Evolutionary conservation across 768 basidiomycete genomes (phyloP).

Genomic region (Amanita muscaria): DNA sequence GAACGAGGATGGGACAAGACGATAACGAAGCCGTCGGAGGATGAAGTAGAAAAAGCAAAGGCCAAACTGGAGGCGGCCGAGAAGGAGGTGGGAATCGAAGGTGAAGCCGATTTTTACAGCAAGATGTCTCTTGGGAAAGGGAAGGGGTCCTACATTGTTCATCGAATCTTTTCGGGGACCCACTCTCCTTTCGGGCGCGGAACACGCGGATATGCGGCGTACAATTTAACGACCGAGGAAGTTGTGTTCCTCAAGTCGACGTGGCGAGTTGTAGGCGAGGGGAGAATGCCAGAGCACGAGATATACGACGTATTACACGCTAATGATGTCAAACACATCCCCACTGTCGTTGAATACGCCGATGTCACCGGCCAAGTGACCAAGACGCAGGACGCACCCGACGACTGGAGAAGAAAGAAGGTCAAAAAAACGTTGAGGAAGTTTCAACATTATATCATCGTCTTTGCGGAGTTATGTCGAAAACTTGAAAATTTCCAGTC

Average conservation of each 20-base stretch:
- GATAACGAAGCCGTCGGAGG: not conserved
- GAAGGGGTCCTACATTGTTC: not conserved
- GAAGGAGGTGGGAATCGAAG: not conserved
- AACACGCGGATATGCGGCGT: not conserved
- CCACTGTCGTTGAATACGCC: too few species aligned
- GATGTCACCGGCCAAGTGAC: too few species aligned
- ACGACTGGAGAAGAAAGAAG: not conserved
- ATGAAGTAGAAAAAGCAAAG: too few species aligned
- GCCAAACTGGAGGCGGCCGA: not conserved
- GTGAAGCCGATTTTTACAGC: not conserved
- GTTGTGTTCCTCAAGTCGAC: not conserved
- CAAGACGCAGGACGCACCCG: too few species aligned
- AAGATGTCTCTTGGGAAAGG: not conserved
- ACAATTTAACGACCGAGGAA: not conserved
- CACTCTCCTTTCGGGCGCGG: not conserved
- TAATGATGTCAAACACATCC: too few species aligned
- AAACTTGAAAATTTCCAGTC: not conserved
- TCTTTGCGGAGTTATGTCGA: not conserved
- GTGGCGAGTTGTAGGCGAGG: not conserved
- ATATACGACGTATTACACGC: not conserved
- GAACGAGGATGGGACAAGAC: conserved; percentile 16
- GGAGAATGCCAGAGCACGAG: not conserved
- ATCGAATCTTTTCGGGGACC: not conserved
- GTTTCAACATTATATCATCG: not conserved
- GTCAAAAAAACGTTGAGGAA: not conserved